Conservation (phyloP, 805 yeast genomes). For the Kodamaea laetipori region DNA sequence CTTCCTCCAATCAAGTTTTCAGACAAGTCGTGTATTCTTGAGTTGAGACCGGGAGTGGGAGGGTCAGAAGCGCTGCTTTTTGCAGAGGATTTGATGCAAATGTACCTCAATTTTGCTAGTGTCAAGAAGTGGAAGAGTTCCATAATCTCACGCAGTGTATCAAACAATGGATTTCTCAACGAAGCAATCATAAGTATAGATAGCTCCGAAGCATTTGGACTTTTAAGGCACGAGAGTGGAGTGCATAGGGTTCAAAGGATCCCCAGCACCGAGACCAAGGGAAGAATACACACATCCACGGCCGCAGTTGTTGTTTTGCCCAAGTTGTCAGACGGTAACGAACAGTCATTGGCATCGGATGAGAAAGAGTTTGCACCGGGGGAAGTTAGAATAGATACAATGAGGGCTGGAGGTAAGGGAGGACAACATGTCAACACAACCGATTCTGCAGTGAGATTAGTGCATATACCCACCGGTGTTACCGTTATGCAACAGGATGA, state of each 20-base stretch:
- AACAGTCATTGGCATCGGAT: conserved; percentile 45
- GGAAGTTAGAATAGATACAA: conserved; percentile 91
- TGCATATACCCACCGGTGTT: conserved; percentile 89
- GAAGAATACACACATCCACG: conserved; percentile 93
- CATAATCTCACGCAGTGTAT: conserved; percentile 56
- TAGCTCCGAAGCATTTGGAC: conserved; percentile 74
- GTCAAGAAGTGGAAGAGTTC: conserved; percentile 66
- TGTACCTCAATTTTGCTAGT: conserved; percentile 78
- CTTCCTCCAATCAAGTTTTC: conserved; percentile 78
- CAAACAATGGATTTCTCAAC: conserved; percentile 66
- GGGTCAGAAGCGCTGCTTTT: conserved; percentile 92
- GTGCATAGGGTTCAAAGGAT: conserved; percentile 95
- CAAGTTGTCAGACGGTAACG: conserved; percentile 62
- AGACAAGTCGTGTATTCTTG: conserved; percentile 77
- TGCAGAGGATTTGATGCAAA: conserved; percentile 72
- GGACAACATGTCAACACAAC: conserved; percentile 98
- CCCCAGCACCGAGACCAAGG: conserved; percentile 92
- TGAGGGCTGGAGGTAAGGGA: conserved; percentile 96
- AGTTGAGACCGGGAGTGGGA: conserved; percentile 93
- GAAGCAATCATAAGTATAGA: conserved; percentile 72
- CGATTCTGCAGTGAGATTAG: conserved; percentile 92
- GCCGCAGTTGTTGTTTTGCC: conserved; percentile 95
- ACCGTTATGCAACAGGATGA: conserved; percentile 92
- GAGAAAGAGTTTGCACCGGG: conserved; percentile 80
- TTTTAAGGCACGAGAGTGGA: conserved; percentile 83